Base-by-base conservation (phyloP, 768 basidiomycete species). In the Solioccasus polychromus region DNA sequence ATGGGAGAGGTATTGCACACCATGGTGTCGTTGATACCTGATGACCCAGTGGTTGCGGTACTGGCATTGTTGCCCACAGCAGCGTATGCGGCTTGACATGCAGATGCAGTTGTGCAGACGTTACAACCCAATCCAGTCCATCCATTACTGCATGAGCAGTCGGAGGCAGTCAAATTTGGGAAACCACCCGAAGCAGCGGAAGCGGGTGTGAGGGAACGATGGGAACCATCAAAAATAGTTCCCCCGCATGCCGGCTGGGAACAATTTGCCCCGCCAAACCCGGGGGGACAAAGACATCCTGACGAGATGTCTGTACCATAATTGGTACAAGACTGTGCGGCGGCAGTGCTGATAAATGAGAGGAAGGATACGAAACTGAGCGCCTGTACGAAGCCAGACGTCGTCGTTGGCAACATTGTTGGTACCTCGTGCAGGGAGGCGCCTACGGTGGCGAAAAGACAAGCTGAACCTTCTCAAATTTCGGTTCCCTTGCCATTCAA, bases 51-150 rank as follows among this genome's bases (percentile, higher is more conserved):
- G 14, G 67, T 50, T 11, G 63, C 53, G 9, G 62, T 44, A n/a
- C 61, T 52, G 44, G 70, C 52, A 14, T 69, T 63, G 25, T 66
- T 61, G 9, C 63, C 68, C 31, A 68, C 67, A 2, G 79, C 67
- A 39, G 71, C 60, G 57, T 78, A 81, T 5, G 78, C 90, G 34
- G 60, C 64, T 57, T 85, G 79, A 62, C 93, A 96, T 0, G 88
- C 84, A 42, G 69, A 71, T 2, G 82, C 58, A 9, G 71, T 74
- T 45, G 75, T 71, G 59, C 93, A 95, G 29, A 94, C 88, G 56
- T 89, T 90, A 62, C 89, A 92, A 0, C 79, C 86, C 1, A 71
- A 69, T 9, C 91, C 92, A 1, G 72, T 73, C 92, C 92, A 94
- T 3, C 85, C 92, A 34, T 59, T 58, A 51, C 79, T 67, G 61